phyloP scores from a whole-genome alignment of 2,329 filamentous ascomycete genomes.

The Exserohilum rostratum region DNA sequence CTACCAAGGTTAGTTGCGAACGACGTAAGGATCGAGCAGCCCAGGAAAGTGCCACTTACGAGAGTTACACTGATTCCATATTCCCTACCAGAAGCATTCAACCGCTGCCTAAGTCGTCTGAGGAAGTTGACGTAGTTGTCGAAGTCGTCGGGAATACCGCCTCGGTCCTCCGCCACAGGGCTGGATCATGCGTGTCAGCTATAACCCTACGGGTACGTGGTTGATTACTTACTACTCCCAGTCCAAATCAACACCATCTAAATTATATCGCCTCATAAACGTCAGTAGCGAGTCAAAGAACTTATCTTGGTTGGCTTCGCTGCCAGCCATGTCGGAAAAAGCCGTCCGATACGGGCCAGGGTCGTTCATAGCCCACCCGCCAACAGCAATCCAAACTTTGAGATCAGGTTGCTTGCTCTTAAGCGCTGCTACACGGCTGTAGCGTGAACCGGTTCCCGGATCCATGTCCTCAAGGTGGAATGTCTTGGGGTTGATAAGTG shows the following conservation, averaged over 20 bases:
- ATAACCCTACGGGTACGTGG: no score
- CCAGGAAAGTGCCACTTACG: no score
- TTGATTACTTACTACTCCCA: no score
- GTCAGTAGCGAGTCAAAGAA: conserved; percentile 47
- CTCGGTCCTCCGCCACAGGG: conserved; percentile 38
- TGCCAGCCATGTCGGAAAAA: conserved; percentile 34
- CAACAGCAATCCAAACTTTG: conserved; percentile 48
- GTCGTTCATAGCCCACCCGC: conserved; percentile 52
- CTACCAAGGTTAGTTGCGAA: no score
- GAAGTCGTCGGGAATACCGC: conserved; percentile 43
- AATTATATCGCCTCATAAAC: conserved; percentile 51
- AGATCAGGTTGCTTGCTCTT: conserved; percentile 40
- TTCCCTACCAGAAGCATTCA: background rate
- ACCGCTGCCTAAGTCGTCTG: background rate
- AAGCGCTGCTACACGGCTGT: conserved; percentile 17
- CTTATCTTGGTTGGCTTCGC: conserved; percentile 11
- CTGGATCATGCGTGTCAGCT: no score
- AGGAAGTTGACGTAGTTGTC: conserved; percentile 18
- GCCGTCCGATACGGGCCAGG: conserved; percentile 28
- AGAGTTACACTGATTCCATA: conserved; percentile 21
- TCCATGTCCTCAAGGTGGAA: conserved; percentile 8
- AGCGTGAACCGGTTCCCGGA: background rate
- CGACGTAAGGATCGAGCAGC: no score
- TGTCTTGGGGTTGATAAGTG: conserved; percentile 8
- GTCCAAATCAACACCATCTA: conserved; percentile 56